Evolutionary conservation across 805 yeast species (phyloP), one percentile per base, ranked within the genome.

Genomic region (Lachancea meyersii): DNA sequence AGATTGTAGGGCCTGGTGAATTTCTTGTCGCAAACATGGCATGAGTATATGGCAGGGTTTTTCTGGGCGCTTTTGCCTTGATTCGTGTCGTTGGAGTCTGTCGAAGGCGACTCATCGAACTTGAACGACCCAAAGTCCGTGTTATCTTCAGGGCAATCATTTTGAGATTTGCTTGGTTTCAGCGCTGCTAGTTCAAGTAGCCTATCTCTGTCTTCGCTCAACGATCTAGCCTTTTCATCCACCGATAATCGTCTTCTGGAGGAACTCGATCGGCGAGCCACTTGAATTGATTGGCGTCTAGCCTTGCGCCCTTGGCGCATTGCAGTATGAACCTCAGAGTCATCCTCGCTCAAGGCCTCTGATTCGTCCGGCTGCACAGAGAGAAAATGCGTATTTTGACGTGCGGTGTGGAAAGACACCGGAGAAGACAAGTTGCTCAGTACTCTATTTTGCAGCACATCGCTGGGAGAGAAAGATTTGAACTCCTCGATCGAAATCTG

Each of bases 1-100:
- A 91, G 69, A 58, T 93, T 93, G 62, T 93, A 93, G 0, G 96
- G 96, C 43, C 97, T 68, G 1, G 97, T 91, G 60, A 91, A 91
- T 38, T 81, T 69, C 63, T 87, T 88, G 31, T 80, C 88, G 64
- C 98, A 91, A 33, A 85, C 64, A 45, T 80, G 79, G 61, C 97
- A 91, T 2, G 82, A 82, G 62, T 57, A 61, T 8, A 51, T 43
- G 9, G 62, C 55, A 11, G 62, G 54, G 28, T 57, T 50, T 43
- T 57, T 60, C 38, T 50, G 54, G 5, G 46, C 39, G 21, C 43
- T 41, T 31, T 48, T 50, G 33, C 48, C 41, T 37, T 48, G 48
- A 7, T 48, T 49, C 18, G 35, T 50, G 33, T 44, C 50, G 16
- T 43, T 47, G 40, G 42, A 13, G 35, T 46, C 52, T 44, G 44